Conservation (phyloP, 169 alveolate genomes). For the Babesia sp. region DNA sequence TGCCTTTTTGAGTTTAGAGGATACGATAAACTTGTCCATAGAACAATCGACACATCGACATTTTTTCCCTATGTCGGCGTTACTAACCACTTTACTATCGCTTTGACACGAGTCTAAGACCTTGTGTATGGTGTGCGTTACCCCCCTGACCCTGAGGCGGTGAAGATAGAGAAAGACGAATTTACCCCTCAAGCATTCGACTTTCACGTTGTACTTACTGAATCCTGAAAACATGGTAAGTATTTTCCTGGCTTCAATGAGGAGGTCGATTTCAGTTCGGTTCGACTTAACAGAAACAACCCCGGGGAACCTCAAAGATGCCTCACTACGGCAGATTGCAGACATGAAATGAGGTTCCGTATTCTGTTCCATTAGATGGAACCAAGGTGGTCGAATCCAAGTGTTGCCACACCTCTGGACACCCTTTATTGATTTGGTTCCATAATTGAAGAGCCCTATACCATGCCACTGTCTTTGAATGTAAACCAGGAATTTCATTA, state of each 20-base stretch:
- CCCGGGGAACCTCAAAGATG: constrained; percentile 19
- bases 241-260: neutral
- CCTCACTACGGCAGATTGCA: constrained; percentile 8
- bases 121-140: neutral
- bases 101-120: neutral
- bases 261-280: neutral
- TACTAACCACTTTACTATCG: neutral
- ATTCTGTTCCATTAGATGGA: neutral
- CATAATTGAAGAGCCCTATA: neutral
- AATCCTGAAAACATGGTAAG: neutral
- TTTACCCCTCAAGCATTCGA: constrained; percentile 7
- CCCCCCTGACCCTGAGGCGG: neutral
- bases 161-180: neutral
- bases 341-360: neutral
- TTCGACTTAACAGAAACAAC: neutral
- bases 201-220: neutral
- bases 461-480: neutral
- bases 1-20: constrained; percentile 4
- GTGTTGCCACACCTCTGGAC: no score
- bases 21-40: constrained; percentile 8
- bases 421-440: neutral
- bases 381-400: constrained; percentile 5
- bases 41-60: constrained; percentile 27
- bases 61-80: neutral
- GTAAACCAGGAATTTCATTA: constrained; percentile 6